phyloP scores from a whole-genome alignment of 441 rosid species.

The Bruguiera hainesii region DNA sequence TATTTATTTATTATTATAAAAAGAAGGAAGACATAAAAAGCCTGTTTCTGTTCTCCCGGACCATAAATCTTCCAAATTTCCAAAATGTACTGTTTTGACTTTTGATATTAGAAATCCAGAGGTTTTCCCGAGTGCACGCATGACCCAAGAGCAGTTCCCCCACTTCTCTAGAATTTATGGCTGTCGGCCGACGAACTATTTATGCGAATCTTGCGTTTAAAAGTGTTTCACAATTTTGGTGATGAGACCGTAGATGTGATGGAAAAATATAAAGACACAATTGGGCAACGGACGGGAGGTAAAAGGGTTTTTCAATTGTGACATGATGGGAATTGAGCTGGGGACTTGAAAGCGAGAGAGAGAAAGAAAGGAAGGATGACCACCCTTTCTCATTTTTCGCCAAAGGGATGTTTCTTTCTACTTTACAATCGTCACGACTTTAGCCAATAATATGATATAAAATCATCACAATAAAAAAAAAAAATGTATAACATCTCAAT shows the following conservation, averaged over 20 bases:
- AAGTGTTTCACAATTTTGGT: not conserved
- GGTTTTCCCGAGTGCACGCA: constrained; percentile 15
- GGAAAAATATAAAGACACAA: too few relatives aligned
- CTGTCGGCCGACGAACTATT: not conserved
- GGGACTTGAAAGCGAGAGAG: too few relatives aligned
- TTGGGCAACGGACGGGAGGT: too few relatives aligned
- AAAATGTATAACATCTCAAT: too few relatives aligned
- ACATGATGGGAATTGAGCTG: too few relatives aligned
- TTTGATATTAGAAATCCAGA: too few relatives aligned
- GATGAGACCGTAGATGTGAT: not conserved
- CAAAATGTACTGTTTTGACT: too few relatives aligned
- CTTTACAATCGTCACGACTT: not conserved
- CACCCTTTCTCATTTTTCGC: not conserved
- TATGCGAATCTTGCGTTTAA: not conserved
- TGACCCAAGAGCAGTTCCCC: not conserved
- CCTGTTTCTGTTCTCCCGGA: too few relatives aligned
- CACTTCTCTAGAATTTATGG: not conserved
- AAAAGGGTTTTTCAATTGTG: too few relatives aligned
- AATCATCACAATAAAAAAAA: not conserved
- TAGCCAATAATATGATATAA: not conserved
- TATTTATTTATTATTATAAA: too few relatives aligned
- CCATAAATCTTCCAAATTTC: too few relatives aligned
- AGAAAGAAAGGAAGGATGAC: not conserved
- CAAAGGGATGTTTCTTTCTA: not conserved
- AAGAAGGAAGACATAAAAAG: too few relatives aligned